phyloP scores from a whole-genome alignment of 2,329 filamentous ascomycete genomes.

The Aspergillus cejpii region DNA sequence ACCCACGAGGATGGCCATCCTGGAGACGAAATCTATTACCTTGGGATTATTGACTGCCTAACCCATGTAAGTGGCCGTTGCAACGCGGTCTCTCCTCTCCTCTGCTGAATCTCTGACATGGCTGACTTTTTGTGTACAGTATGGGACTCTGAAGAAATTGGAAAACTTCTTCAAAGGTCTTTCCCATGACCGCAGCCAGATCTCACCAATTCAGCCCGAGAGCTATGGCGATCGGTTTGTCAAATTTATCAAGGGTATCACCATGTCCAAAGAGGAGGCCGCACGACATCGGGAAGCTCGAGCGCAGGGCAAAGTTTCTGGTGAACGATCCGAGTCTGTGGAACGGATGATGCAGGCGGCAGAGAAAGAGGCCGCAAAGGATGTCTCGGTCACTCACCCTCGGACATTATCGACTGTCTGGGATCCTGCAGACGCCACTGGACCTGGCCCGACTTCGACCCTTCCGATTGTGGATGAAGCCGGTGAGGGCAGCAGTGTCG shows the following conservation, averaged over 20 bases:
- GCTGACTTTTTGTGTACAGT: constrained; percentile 51
- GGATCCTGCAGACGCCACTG: constrained; percentile 52
- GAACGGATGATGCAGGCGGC: constrained; percentile 52
- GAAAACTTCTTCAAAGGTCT: constrained; percentile 97
- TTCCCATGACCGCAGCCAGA: constrained; percentile 72
- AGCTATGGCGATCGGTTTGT: constrained; percentile 91
- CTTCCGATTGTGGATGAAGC: constrained; percentile 86
- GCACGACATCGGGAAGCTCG: constrained; percentile 44
- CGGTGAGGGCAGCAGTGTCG: constrained; percentile 66
- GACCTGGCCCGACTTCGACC: constrained; percentile 49
- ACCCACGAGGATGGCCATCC: constrained; percentile 82
- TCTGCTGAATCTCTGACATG: background rate
- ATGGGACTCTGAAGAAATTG: constrained; percentile 86
- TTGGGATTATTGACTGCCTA: constrained; percentile 96
- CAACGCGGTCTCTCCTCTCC: constrained; percentile 1
- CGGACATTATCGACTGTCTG: constrained; percentile 53
- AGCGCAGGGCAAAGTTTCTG: constrained; percentile 23
- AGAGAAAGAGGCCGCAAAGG: constrained; percentile 58
- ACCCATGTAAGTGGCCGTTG: constrained; percentile 65
- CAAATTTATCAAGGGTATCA: constrained; percentile 83
- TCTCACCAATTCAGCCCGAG: constrained; percentile 84
- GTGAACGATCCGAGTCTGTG: constrained; percentile 38
- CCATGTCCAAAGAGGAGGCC: constrained; percentile 81
- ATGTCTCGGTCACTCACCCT: constrained; percentile 55
- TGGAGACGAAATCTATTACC: constrained; percentile 91